Percentiles rank a stretch among this genome's conserved stretches.
Evolutionary conservation across 768 basidiomycete genomes (phyloP).

Genomic region (Gloeopeniophorella convolvens): DNA sequence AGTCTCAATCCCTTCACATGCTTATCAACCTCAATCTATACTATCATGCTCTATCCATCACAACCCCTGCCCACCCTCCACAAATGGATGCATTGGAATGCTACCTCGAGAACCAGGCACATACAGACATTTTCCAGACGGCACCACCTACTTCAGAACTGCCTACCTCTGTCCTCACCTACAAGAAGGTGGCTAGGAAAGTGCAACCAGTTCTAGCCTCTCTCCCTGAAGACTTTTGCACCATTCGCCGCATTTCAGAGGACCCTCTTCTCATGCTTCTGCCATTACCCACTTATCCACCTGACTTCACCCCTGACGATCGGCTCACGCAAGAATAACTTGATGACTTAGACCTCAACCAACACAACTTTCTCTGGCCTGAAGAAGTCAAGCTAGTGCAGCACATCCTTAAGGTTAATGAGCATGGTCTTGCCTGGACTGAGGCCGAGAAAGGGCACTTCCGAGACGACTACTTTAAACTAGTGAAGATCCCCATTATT

Average conservation of each 20-base stretch:
- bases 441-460: background rate
- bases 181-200: background rate
- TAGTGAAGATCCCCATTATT: background rate
- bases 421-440: constrained; percentile 35
- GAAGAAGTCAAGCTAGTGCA: constrained; percentile 23
- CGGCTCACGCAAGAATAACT: background rate
- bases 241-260: background rate
- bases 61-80: background rate
- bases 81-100: background rate
- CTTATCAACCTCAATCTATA: no score
- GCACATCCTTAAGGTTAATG: constrained; percentile 28
- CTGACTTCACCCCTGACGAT: background rate
- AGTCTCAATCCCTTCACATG: no score
- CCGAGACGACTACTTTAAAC: background rate
- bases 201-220: background rate
- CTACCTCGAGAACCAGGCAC: background rate
- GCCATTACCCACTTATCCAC: background rate
- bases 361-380: constrained; percentile 13
- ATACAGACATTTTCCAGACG: background rate
- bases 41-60: no score
- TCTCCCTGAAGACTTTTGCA: background rate
- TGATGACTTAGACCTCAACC: background rate
- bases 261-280: background rate
- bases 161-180: background rate
- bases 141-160: background rate